Evolutionary conservation across 2,329 filamentous ascomycete genomes (phyloP).

Genomic region (Myriosclerotinia curreyana): DNA sequence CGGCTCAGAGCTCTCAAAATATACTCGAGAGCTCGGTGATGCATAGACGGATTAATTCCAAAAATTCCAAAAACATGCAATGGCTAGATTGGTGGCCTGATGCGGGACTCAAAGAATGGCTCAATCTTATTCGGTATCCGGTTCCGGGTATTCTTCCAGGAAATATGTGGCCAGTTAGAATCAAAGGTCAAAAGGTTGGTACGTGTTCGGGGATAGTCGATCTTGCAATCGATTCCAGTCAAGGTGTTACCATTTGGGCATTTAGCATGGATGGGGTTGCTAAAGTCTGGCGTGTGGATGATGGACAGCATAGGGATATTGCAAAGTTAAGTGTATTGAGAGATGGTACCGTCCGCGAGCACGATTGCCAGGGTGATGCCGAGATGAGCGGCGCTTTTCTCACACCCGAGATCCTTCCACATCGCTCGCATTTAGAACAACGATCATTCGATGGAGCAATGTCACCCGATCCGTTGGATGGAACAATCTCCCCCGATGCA

Average conservation of each 20-base stretch:
- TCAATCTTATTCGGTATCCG: conserved; percentile 34
- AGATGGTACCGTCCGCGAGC: conserved; percentile 37
- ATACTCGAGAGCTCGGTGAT: conserved; percentile 21
- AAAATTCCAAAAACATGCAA: conserved; percentile 27
- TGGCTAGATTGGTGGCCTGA: conserved; percentile 44
- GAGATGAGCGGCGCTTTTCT: conserved; percentile 20
- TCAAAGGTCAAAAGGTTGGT: conserved; percentile 50
- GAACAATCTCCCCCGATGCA: conserved; percentile 5
- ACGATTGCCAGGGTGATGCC: conserved; percentile 26
- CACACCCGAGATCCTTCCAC: conserved; percentile 12
- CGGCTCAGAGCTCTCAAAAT: conserved; percentile 33
- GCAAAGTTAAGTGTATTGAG: conserved; percentile 29
- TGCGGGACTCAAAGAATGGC: conserved; percentile 40
- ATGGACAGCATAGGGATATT: conserved; percentile 25
- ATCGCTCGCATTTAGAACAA: conserved; percentile 1
- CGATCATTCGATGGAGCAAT: conserved; percentile 32
- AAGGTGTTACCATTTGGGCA: conserved; percentile 50
- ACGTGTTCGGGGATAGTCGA: conserved; percentile 48
- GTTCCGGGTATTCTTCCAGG: conserved; percentile 31
- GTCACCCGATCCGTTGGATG: conserved; percentile 28
- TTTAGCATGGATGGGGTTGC: conserved; percentile 47
- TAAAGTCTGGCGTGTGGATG: conserved; percentile 47
- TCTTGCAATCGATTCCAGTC: conserved; percentile 47
- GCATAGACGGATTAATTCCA: conserved; percentile 17
- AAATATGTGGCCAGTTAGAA: conserved; percentile 47